These are phyloP conservation scores for Fusarium stilboides DNA, from an alignment of 2,329 filamentous ascomycete species.

Conservation along the genomic window DNA sequence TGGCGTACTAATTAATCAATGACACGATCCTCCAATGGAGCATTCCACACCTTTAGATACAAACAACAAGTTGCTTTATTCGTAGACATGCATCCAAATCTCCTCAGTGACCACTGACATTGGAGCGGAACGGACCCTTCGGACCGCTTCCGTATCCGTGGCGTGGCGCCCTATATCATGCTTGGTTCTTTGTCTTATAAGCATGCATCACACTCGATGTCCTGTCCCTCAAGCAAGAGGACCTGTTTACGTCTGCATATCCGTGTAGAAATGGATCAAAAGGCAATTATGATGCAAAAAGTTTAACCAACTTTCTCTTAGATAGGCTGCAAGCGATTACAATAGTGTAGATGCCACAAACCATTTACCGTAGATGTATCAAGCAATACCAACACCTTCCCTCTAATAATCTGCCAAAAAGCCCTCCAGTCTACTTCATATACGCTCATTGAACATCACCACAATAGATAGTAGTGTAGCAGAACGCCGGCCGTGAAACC, in stretches of 20 bases:
- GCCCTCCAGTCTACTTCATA: conserved; percentile 44
- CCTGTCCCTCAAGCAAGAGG: background rate
- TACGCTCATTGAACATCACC: conserved; percentile 45
- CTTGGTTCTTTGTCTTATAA: background rate
- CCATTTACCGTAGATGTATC: conserved; percentile 34
- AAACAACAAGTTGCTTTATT: background rate
- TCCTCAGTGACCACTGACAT: background rate
- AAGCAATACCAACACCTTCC: conserved; percentile 37
- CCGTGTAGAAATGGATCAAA: background rate
- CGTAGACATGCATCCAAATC: background rate
- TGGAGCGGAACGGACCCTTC: conserved; percentile 12
- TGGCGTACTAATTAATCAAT: background rate
- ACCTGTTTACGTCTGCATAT: conserved; percentile 14
- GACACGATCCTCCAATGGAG: background rate
- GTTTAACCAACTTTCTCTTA: conserved; percentile 11
- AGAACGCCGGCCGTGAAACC: conserved; percentile 46
- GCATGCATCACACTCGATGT: background rate
- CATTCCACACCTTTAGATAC: background rate
- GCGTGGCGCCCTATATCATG: background rate
- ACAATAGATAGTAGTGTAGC: conserved; percentile 25
- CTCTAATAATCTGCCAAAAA: conserved; percentile 39
- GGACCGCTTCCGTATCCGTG: background rate
- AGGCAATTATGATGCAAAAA: conserved; percentile 1
- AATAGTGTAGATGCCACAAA: conserved; percentile 37
- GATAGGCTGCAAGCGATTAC: conserved; percentile 35